A percentile compares a stretch with the other conserved stretches of the same genome.
These are phyloP conservation scores for Talaromyces piceae DNA, from an alignment of 2,329 filamentous ascomycete genomes.

Conservation along the genomic window DNA sequence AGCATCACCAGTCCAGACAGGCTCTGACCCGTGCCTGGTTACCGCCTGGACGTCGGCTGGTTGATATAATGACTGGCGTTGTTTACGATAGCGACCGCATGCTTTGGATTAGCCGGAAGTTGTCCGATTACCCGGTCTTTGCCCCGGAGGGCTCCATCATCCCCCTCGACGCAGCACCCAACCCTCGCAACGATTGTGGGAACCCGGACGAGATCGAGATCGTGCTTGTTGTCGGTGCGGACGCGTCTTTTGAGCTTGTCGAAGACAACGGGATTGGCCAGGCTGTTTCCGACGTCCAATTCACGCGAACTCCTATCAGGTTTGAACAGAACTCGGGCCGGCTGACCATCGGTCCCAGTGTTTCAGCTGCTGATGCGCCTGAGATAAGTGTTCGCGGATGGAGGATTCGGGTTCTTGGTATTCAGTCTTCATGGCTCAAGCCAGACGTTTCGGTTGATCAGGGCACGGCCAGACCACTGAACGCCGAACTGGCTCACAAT, in stretches of 20 bases:
- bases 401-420: conserved; percentile 3
- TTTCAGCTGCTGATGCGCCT: not conserved
- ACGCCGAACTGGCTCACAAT: conserved; percentile 1
- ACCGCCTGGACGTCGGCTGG: conserved; percentile 42
- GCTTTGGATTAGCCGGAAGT: conserved; percentile 44
- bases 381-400: conserved; percentile 1
- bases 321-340: conserved; percentile 2
- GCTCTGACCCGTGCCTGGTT: conserved; percentile 50
- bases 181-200: conserved; percentile 14
- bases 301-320: conserved; percentile 3
- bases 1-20: conserved; percentile 40
- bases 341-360: not conserved
- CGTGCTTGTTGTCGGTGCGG: conserved; percentile 33
- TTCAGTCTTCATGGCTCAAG: not conserved
- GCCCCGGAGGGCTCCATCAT: conserved; percentile 52
- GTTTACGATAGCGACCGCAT: conserved; percentile 52
- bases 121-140: conserved; percentile 48
- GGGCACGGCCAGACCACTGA: not conserved
- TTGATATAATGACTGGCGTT: conserved; percentile 52
- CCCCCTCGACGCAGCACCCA: conserved; percentile 43
- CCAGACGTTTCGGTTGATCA: not conserved
- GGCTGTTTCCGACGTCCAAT: not conserved
- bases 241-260: conserved; percentile 25
- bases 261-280: conserved; percentile 2
- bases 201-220: conserved; percentile 15